Conservation (phyloP, 1,284 basidiomycete genomes). For the Malassezia arunalokei region DNA sequence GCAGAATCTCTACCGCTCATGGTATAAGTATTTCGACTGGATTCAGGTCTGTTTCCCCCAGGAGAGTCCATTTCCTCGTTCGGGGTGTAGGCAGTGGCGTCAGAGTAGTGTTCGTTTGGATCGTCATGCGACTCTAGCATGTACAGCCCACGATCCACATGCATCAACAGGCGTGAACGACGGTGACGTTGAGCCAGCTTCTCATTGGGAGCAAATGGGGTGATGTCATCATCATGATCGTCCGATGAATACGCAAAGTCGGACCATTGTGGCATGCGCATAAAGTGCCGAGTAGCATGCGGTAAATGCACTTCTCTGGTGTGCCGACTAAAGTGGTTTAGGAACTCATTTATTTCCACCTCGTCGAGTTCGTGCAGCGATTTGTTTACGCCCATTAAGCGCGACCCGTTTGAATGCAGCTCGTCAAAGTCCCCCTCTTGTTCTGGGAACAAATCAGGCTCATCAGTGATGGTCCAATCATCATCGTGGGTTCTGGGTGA, state of each 20-base stretch:
- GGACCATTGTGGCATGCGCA: constrained; percentile 41
- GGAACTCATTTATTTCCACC: constrained; percentile 39
- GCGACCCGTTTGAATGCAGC: constrained; percentile 7
- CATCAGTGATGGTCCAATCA: constrained; percentile 5
- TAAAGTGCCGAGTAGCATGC: constrained; percentile 16
- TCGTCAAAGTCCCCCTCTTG: not conserved
- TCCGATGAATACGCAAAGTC: constrained; percentile 38
- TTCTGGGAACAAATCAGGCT: not conserved
- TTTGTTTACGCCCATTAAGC: constrained; percentile 18
- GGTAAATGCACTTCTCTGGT: constrained; percentile 41
- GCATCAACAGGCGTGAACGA: constrained; percentile 26
- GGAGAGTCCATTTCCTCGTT: not conserved
- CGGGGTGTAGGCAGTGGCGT: not conserved
- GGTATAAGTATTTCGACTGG: not conserved
- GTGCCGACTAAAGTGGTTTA: constrained; percentile 36
- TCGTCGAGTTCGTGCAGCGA: constrained; percentile 42
- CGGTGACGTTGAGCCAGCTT: not conserved
- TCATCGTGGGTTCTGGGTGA: not conserved
- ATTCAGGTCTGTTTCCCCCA: not conserved
- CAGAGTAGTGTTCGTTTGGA: not conserved
- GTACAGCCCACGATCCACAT: constrained; percentile 39
- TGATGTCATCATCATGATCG: constrained; percentile 10
- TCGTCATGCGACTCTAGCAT: constrained; percentile 13
- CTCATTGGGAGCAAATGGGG: not conserved
- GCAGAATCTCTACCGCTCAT: not conserved